phyloP scores from a whole-genome alignment of 805 yeast genomes.

The Candida nonsorbophila region DNA sequence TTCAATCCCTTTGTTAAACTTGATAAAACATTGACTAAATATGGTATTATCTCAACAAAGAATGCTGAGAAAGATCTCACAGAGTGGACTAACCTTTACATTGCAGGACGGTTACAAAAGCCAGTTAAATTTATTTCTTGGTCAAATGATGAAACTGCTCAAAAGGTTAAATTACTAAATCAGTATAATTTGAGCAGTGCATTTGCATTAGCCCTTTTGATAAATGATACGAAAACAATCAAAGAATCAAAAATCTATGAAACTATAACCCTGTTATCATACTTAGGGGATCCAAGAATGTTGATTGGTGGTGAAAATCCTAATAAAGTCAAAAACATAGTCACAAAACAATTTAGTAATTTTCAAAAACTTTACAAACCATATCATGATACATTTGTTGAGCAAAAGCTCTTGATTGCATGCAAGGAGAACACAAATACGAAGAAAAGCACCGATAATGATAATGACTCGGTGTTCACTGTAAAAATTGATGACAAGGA shows the following conservation, averaged over 20 bases:
- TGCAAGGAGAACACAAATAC: background rate
- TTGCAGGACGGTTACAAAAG: constrained; percentile 91
- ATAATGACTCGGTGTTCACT: constrained; percentile 1
- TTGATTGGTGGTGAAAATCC: constrained; percentile 89
- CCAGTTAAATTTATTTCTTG: constrained; percentile 70
- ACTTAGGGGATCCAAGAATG: constrained; percentile 87
- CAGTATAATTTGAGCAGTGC: constrained; percentile 78
- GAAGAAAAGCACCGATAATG: too few relatives aligned
- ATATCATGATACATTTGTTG: constrained; percentile 14
- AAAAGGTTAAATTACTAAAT: constrained; percentile 59
- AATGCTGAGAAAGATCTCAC: constrained; percentile 61
- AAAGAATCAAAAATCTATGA: constrained; percentile 65
- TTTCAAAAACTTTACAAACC: constrained; percentile 78
- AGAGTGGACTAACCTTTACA: constrained; percentile 81
- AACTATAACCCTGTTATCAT: constrained; percentile 75
- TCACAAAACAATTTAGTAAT: constrained; percentile 61
- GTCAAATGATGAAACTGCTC: constrained; percentile 21
- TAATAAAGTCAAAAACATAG: constrained; percentile 80
- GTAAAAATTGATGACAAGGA: constrained; percentile 1
- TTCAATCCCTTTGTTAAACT: constrained; percentile 85
- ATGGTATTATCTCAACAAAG: constrained; percentile 74
- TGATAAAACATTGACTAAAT: constrained; percentile 53
- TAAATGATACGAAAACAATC: constrained; percentile 36
- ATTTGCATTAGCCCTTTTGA: constrained; percentile 58
- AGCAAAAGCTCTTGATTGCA: background rate